Percentiles rank a stretch among this genome's conserved stretches.
Conservation (phyloP, 805 yeast genomes). For the Wickerhamiella spandovensis region DNA sequence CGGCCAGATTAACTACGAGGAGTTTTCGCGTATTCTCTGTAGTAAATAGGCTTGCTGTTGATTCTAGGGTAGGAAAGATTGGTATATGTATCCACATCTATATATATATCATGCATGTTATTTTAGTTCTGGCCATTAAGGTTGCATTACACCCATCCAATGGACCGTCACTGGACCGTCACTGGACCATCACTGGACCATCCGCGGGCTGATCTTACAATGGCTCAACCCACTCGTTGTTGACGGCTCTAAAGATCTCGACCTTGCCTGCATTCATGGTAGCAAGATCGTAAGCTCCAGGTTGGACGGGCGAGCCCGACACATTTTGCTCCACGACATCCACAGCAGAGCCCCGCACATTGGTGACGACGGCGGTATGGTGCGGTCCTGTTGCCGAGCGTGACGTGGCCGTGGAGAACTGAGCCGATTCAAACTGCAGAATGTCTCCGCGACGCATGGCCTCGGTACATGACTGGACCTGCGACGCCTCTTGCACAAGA, state of each 20-base stretch:
- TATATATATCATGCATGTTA: not conserved
- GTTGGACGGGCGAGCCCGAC: slow-evolving; percentile 9
- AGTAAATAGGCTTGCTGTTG: slow-evolving; percentile 8
- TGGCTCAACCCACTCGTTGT: slow-evolving; percentile 24
- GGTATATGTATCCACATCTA: no score
- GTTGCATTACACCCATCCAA: no score
- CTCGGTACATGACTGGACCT: slow-evolving; percentile 10
- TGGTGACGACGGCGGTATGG: slow-evolving; percentile 25
- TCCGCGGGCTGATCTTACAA: slow-evolving; percentile 7
- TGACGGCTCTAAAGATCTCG: slow-evolving; percentile 23
- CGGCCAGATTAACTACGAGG: slow-evolving; percentile 94
- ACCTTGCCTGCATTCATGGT: slow-evolving; percentile 21
- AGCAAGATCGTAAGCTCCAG: slow-evolving; percentile 20
- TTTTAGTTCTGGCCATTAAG: no score
- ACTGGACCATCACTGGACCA: not conserved
- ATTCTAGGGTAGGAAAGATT: not conserved
- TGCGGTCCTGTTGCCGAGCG: slow-evolving; percentile 18
- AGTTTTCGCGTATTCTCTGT: slow-evolving; percentile 74
- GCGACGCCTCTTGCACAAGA: slow-evolving; percentile 10
- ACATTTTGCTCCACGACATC: slow-evolving; percentile 13
- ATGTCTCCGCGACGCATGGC: slow-evolving; percentile 26
- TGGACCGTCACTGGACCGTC: no score
- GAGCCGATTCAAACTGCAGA: slow-evolving; percentile 22
- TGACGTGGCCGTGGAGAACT: slow-evolving; percentile 14
- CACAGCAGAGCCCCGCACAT: slow-evolving; percentile 15